Percentiles rank a stretch among this genome's conserved stretches.
These are phyloP conservation scores for Podaxis sp. DNA, from an alignment of 768 basidiomycete genomes.

Conservation along the genomic window DNA sequence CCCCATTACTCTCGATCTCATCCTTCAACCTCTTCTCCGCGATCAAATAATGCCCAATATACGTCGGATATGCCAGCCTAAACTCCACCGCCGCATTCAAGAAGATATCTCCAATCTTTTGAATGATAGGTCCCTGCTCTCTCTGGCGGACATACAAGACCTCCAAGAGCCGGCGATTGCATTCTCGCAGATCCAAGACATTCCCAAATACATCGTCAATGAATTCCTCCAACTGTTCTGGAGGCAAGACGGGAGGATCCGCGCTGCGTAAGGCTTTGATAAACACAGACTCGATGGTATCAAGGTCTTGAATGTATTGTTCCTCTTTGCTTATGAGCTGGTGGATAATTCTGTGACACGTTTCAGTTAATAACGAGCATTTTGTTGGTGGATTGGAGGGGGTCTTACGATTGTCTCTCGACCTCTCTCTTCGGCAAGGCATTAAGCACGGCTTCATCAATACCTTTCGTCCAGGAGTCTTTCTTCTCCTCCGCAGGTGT, in stretches of 20 bases:
- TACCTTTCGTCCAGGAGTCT: constrained; percentile 47
- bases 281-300: constrained; percentile 71
- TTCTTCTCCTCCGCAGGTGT: constrained; percentile 27
- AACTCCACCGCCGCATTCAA: constrained; percentile 86
- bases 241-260: constrained; percentile 42
- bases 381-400: not conserved
- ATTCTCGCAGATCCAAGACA: constrained; percentile 81
- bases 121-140: constrained; percentile 82
- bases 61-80: constrained; percentile 80
- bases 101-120: constrained; percentile 86
- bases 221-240: constrained; percentile 69
- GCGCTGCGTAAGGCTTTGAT: constrained; percentile 47
- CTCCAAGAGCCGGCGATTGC: constrained; percentile 80
- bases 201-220: constrained; percentile 91
- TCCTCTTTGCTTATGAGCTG: constrained; percentile 88
- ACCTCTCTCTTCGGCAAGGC: constrained; percentile 76
- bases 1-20: constrained; percentile 77
- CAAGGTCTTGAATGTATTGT: constrained; percentile 86
- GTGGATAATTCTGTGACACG: constrained; percentile 61
- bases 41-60: constrained; percentile 79
- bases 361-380: not conserved
- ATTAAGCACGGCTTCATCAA: constrained; percentile 35
- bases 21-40: constrained; percentile 88
- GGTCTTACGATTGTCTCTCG: constrained; percentile 68
- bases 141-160: constrained; percentile 83